Base-by-base conservation (phyloP, 2,329 filamentous ascomycete species). In the Pseudogymnoascus pannorum region DNA sequence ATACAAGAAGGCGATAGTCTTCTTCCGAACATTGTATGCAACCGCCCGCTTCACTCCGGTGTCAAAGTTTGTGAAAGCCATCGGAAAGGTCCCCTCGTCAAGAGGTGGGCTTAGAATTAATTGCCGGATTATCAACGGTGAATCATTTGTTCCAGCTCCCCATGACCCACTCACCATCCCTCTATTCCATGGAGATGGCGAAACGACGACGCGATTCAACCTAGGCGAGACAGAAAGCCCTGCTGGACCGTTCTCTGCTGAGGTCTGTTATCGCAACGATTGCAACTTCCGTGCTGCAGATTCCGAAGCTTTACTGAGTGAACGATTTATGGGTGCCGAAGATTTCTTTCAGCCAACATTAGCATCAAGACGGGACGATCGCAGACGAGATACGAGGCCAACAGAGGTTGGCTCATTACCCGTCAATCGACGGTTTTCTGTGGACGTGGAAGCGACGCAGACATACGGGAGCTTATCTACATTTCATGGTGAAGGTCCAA, bases 1-100 rank as follows among this genome's bases (percentile, higher is more conserved):
- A 62, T 99, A 99, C 81, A 99, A 99, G 77, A 94, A 96, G 76
- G 91, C 90, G 68, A 96, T 99, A 66, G 89, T 97, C 67, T 86
- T 97, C 68, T 97, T 97, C 75, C 85, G 94, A 63, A 92, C 92
- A 1, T 81, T 99, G 51, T 96, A 90, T 73, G 85, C 90, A 58
- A 89, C 89, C 60, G 85, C 91, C 40, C 88, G 90, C 68, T 83
- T 97, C 64, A 77, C 96, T 64, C 94, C 94, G 2, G 86, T 89
- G 22, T 96, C 89, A 87, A 95, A 88, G 75, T 88, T 96, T 70
- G 86, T 81, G 40, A 83, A 88, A 70, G 86, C 84, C 58, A 80
- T 89, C 65, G 83, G 85, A 18, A 93, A 92, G 74, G 83, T 85
- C 65, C 84, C 86, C 60, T 76, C 82, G 40, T 75, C 85, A 78